A percentile compares a stretch with the other conserved stretches of the same genome.
Conservation (phyloP, 306 rosid species). For the Glycyrrhiza uralensis region DNA sequence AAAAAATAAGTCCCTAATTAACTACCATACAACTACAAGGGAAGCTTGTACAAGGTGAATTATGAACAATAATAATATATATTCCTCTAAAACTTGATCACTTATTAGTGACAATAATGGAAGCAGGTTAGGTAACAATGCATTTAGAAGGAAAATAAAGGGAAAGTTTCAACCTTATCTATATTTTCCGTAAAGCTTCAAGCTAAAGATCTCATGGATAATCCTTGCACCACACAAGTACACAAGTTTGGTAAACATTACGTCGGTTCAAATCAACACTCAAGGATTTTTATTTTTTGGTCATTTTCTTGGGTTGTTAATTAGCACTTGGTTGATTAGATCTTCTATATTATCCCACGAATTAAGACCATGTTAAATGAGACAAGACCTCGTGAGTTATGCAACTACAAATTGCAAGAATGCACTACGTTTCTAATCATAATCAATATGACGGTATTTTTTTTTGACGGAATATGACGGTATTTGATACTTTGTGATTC, state of each 20-base stretch:
- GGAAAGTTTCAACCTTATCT: conserved; percentile 23
- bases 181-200: conserved; percentile 20
- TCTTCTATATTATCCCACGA: neutral
- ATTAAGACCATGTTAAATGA: neutral
- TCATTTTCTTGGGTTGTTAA: neutral
- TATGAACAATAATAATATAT: conserved; percentile 17
- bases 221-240: conserved; percentile 17
- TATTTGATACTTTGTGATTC: conserved; percentile 24
- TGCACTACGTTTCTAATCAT: conserved; percentile 35
- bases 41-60: neutral
- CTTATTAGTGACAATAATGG: conserved; percentile 13
- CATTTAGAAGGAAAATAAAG: neutral
- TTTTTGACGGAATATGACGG: conserved; percentile 37
- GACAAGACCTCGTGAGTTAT: conserved; percentile 13
- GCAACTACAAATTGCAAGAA: conserved; percentile 15
- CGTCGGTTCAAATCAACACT: conserved; percentile 30
- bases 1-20: neutral
- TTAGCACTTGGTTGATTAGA: neutral
- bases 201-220: conserved; percentile 11
- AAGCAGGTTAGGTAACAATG: conserved; percentile 29
- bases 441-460: conserved; percentile 30
- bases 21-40: conserved; percentile 3
- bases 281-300: neutral
- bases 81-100: neutral
- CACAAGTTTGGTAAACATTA: conserved; percentile 25